Evolutionary conservation across 768 basidiomycete species (phyloP).

Genomic region (Trichaptum fuscoviolaceum): DNA sequence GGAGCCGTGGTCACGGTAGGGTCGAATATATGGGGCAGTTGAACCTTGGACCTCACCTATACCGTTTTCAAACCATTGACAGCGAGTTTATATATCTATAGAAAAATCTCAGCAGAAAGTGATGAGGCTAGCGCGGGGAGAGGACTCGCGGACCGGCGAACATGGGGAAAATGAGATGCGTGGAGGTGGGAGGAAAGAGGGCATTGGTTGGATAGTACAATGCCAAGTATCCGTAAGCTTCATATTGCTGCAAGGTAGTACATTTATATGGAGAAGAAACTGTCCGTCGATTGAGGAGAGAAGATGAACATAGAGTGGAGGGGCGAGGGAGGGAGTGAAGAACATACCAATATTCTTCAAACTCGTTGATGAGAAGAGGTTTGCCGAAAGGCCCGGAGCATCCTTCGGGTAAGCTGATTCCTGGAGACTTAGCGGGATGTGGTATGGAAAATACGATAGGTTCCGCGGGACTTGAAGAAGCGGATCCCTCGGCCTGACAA

Average conservation of each 20-base stretch:
- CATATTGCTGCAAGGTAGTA: no score
- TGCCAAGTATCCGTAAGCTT: no score
- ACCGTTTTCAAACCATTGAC: not conserved
- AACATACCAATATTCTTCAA: not conserved
- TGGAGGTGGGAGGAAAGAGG: not conserved
- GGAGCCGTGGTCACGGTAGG: no score
- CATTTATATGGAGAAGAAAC: not conserved
- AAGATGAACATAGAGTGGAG: not conserved
- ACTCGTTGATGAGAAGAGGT: not conserved
- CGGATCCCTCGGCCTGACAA: not conserved
- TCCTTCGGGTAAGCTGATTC: not conserved
- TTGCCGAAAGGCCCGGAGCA: not conserved
- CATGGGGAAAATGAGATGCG: no score
- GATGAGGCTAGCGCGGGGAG: not conserved
- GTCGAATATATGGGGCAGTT: not conserved
- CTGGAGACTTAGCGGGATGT: not conserved
- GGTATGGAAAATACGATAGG: not conserved
- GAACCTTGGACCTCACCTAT: not conserved
- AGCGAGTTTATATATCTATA: not conserved
- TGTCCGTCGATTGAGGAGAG: not conserved
- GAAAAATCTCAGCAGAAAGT: no score
- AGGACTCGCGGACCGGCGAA: no score
- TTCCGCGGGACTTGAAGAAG: not conserved
- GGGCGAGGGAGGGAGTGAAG: not conserved
- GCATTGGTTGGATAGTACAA: not conserved